Percentiles rank a stretch among this genome's conserved stretches.
phyloP scores from a whole-genome alignment of 331 rosid genomes.

The Malus hybrid region DNA sequence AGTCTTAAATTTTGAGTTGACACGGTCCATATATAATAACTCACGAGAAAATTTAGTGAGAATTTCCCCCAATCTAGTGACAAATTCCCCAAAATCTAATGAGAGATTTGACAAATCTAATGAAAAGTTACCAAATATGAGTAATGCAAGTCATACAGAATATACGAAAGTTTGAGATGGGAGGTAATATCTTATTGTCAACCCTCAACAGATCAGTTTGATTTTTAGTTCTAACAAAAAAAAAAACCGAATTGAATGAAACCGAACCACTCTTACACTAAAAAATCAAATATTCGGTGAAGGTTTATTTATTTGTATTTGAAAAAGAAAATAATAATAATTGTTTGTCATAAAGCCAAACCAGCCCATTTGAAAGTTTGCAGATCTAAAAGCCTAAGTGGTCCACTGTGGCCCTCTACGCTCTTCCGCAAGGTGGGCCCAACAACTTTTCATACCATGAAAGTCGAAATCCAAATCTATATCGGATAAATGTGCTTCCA shows the following conservation, averaged over 20 bases:
- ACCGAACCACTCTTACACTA: too few relatives aligned
- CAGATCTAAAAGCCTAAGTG: neutral
- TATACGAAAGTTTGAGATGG: neutral
- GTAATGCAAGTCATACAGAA: neutral
- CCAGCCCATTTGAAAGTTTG: conserved; percentile 2
- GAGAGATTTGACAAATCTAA: neutral
- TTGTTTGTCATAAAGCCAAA: neutral
- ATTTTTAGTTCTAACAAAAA: too few relatives aligned
- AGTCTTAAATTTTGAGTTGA: neutral
- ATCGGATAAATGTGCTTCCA: neutral
- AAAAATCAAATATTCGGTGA: neutral
- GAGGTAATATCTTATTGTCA: too few relatives aligned
- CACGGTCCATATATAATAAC: neutral
- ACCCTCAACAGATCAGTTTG: too few relatives aligned
- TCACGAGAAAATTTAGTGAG: neutral
- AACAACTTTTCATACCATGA: neutral
- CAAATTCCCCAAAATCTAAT: neutral
- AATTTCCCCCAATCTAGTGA: neutral
- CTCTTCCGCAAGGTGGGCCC: conserved; percentile 18
- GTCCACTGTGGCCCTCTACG: conserved; percentile 8
- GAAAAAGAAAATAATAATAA: too few relatives aligned
- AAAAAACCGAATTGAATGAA: too few relatives aligned
- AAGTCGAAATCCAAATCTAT: neutral
- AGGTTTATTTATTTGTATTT: neutral
- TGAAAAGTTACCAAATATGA: neutral